Percentiles rank a stretch among this genome's conserved stretches.
These are phyloP conservation scores for Chalaropsis ovoidea DNA, from an alignment of 2,329 filamentous ascomycete species.

Conservation along the genomic window DNA sequence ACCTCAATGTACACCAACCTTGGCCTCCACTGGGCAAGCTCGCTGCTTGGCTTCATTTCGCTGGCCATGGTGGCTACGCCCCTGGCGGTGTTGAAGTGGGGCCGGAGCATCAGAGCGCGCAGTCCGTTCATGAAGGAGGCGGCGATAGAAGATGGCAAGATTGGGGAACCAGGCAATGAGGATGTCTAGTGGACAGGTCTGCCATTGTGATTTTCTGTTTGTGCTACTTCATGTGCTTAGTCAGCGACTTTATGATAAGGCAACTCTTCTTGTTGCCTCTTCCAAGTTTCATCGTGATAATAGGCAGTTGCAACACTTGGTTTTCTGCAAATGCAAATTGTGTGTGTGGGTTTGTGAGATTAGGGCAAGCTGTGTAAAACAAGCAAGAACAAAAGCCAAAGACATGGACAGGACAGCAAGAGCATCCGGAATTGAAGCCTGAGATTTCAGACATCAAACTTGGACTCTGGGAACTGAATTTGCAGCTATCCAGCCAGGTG, in stretches of 20 bases:
- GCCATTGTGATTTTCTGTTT: neutral
- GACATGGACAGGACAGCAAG: neutral
- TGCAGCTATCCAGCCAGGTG: too few relatives aligned
- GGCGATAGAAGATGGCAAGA: slow-evolving; percentile 4
- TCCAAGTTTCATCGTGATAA: neutral
- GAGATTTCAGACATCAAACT: neutral
- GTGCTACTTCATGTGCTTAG: neutral
- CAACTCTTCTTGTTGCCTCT: neutral
- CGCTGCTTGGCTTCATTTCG: slow-evolving; percentile 24
- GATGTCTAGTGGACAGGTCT: neutral
- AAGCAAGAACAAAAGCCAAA: neutral
- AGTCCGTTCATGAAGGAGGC: slow-evolving; percentile 25
- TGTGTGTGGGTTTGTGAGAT: too few relatives aligned
- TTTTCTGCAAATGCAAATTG: neutral
- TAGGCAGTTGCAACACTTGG: neutral
- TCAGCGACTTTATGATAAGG: neutral
- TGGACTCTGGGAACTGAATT: too few relatives aligned
- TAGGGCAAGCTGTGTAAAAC: neutral
- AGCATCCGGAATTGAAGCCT: neutral
- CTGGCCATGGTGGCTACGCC: slow-evolving; percentile 23
- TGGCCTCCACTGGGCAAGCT: slow-evolving; percentile 25
- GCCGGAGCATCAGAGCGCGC: slow-evolving; percentile 19
- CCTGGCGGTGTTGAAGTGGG: slow-evolving; percentile 24
- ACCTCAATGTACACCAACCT: slow-evolving; percentile 21
- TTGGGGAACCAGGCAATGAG: neutral